These are phyloP conservation scores for Suillus subalutaceus DNA, from an alignment of 768 basidiomycete genomes.

Conservation along the genomic window DNA sequence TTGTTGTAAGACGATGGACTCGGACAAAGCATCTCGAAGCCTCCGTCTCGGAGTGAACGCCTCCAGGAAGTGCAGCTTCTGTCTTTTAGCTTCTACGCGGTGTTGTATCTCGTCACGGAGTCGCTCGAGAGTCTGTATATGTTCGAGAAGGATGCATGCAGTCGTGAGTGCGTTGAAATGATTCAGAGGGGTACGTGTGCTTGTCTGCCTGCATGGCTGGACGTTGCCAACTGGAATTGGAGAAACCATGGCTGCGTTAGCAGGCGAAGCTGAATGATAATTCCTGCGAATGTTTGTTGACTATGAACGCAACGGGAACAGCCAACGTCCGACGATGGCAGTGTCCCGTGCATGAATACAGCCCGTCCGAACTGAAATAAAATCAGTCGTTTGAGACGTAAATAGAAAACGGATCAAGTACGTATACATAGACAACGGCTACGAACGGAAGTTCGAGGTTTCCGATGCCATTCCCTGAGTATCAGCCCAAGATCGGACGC, in stretches of 20 bases:
- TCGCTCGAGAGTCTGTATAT: constrained; percentile 25
- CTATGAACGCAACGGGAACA: background rate
- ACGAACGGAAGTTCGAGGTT: too few relatives aligned
- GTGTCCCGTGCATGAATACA: background rate
- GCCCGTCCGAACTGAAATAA: background rate
- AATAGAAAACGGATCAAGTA: background rate
- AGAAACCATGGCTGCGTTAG: background rate
- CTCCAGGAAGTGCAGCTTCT: constrained; percentile 2
- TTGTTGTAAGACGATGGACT: background rate
- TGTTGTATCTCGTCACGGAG: constrained; percentile 9
- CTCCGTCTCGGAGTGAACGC: background rate
- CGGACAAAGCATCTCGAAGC: background rate
- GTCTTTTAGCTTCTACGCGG: constrained; percentile 4
- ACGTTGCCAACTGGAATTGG: background rate
- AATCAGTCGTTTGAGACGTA: background rate
- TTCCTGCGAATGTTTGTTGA: background rate
- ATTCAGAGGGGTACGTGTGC: constrained; percentile 7
- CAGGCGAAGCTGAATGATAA: background rate
- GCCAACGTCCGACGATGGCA: background rate
- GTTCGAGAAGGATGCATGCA: constrained; percentile 31
- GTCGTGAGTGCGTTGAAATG: constrained; percentile 30
- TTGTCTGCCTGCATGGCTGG: background rate
- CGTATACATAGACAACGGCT: background rate
- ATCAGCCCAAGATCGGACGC: too few relatives aligned
- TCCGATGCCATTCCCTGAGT: too few relatives aligned